These are phyloP conservation scores for Cystobasidium sp. DNA, from an alignment of 1,284 basidiomycete genomes.

Conservation along the genomic window DNA sequence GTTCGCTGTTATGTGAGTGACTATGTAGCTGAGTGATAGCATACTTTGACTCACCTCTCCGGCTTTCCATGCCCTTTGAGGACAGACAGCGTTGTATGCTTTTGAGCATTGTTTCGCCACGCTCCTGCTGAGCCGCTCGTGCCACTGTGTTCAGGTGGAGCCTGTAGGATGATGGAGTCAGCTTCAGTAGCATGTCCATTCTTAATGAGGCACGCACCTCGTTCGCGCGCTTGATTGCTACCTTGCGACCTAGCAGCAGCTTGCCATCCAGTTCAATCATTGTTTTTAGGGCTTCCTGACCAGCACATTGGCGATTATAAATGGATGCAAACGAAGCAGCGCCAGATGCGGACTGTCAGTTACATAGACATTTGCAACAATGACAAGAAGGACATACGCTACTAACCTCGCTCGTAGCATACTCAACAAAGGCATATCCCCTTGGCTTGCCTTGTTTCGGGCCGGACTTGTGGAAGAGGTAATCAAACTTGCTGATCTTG, in stretches of 20 bases:
- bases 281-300: conserved; percentile 82
- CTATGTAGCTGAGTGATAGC: too few relatives aligned
- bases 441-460: conserved; percentile 85
- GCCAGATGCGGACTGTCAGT: conserved; percentile 24
- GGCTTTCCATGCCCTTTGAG: conserved; percentile 72
- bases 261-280: conserved; percentile 76
- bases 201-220: conserved; percentile 23
- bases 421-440: conserved; percentile 95
- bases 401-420: conserved; percentile 76
- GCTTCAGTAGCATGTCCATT: conserved; percentile 1
- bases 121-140: conserved; percentile 57
- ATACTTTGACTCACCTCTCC: conserved; percentile 62
- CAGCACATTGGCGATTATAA: conserved; percentile 42
- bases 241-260: conserved; percentile 78
- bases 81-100: conserved; percentile 84
- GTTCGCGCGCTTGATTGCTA: conserved; percentile 86
- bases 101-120: conserved; percentile 59
- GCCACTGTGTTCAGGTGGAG: conserved; percentile 51
- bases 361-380: neutral
- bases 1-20: too few relatives aligned
- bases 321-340: conserved; percentile 3
- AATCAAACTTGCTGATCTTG: conserved; percentile 88
- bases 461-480: conserved; percentile 91
- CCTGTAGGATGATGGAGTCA: conserved; percentile 50
- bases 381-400: neutral